A percentile compares a stretch with the other conserved stretches of the same genome.
These are phyloP conservation scores for Tetrahymena malaccensis DNA, from an alignment of 73 alveolate species.

Conservation along the genomic window DNA sequence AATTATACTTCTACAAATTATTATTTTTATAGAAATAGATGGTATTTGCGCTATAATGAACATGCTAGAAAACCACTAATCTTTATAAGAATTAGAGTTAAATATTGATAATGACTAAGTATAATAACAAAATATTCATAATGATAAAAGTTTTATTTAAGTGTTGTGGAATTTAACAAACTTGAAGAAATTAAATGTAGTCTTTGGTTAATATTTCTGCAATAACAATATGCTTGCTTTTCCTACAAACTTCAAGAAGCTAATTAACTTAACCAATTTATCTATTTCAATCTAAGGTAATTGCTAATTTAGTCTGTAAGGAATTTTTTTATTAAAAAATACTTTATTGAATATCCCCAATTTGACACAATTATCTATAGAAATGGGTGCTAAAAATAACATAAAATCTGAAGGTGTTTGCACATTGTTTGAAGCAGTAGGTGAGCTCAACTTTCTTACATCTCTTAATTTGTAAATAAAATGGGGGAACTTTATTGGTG, in stretches of 20 bases:
- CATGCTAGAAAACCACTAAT: neutral
- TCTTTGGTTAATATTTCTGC: neutral
- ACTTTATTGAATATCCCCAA: neutral
- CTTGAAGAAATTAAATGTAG: neutral
- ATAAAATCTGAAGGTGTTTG: neutral
- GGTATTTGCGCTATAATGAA: neutral
- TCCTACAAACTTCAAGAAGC: neutral
- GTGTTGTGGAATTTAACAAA: neutral
- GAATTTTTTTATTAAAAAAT: neutral
- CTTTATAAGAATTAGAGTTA: neutral
- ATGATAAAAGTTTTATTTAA: neutral
- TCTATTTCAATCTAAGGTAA: neutral
- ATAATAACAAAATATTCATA: neutral
- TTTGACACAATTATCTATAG: neutral
- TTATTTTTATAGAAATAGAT: neutral
- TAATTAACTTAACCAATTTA: neutral
- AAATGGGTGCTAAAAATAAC: neutral
- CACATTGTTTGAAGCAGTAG: neutral
- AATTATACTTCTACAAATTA: neutral
- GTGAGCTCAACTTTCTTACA: neutral
- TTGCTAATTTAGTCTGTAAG: neutral
- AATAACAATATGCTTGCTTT: neutral
- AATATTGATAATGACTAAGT: neutral
- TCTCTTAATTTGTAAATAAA: neutral
- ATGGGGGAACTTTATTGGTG: neutral